These are phyloP conservation scores for Entomophthora muscae DNA, from an alignment of 371 early-diverging fungal genomes.

Conservation along the genomic window DNA sequence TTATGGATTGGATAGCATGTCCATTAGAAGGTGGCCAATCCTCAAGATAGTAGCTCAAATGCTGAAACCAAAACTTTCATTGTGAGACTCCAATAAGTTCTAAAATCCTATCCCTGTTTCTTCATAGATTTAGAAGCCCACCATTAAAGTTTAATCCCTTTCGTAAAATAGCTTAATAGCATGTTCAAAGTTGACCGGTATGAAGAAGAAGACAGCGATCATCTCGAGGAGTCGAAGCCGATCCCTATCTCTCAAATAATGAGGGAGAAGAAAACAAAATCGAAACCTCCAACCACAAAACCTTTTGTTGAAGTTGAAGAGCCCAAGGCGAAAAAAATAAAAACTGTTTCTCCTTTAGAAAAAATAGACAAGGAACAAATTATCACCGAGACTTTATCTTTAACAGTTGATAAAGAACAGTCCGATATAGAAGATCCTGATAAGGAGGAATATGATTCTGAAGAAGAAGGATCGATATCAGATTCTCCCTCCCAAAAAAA, in stretches of 20 bases:
- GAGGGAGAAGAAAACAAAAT: not conserved
- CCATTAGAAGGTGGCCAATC: too few species aligned
- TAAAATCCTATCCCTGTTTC: too few species aligned
- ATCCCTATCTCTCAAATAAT: not conserved
- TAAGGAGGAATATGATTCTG: not conserved
- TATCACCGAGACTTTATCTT: not conserved
- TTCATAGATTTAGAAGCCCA: too few species aligned
- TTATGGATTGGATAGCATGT: too few species aligned
- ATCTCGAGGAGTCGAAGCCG: not conserved
- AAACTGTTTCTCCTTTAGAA: not conserved
- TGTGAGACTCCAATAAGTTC: too few species aligned
- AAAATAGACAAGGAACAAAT: not conserved
- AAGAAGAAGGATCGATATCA: not conserved
- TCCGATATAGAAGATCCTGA: not conserved
- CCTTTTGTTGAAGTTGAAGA: not conserved
- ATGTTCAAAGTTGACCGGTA: not conserved
- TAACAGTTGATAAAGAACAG: not conserved
- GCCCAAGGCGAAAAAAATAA: not conserved
- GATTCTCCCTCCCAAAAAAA: not conserved
- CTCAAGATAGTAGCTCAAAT: too few species aligned
- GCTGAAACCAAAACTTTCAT: too few species aligned
- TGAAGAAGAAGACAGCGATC: not conserved
- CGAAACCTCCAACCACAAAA: not conserved
- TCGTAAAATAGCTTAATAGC: too few species aligned
- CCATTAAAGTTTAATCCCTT: too few species aligned